Evolutionary conservation across 139 green algal species (phyloP), one percentile per base, ranked within the genome.

Genomic region (Microglena sp.): DNA sequence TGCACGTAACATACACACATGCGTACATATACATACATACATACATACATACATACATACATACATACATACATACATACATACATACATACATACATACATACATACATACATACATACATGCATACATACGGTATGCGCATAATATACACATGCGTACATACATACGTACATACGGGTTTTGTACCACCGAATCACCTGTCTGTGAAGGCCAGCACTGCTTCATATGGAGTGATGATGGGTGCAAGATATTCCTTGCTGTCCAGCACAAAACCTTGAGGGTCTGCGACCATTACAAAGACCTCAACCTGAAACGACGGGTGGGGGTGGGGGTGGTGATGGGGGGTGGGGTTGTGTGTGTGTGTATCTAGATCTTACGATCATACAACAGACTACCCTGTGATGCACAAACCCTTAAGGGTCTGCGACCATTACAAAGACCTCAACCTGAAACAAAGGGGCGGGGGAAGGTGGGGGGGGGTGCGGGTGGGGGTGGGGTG

Each of bases 221-320:
- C 92, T 74, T 98, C 92, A 57, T 85, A 86, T 0, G 90, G 89
- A 0, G 89, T 96, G 66, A 97, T 88, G 67, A 97, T 79, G 3
- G 92, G 92, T 8, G 87, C 83, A 45, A 95, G 74, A 65, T 87
- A 98, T 8, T 96, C 87, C 65, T 87, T 89, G 68, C 70, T 82
- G 68, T 96, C 92, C 45, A 97, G 75, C 22, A 97, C 79, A 59
- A 87, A 69, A 8, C 80, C 84, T 56, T 79, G 74, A 0, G 87
- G 81, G 44, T 92, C 86, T 0, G 76, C 80, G 27, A 92, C 70
- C 77, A 88, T 72, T 33, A 94, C 84, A 65, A 83, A 92, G 5
- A 91, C 77, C 57, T 88, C 76, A 18, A 84, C 45, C 64, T 79
- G 74, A 5, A 67, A 18, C 36, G 4, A n/a, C 21, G 50, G 50